Evolutionary conservation across 352 stramenopile species (phyloP).

Genomic region (Globisporangium spiculum): DNA sequence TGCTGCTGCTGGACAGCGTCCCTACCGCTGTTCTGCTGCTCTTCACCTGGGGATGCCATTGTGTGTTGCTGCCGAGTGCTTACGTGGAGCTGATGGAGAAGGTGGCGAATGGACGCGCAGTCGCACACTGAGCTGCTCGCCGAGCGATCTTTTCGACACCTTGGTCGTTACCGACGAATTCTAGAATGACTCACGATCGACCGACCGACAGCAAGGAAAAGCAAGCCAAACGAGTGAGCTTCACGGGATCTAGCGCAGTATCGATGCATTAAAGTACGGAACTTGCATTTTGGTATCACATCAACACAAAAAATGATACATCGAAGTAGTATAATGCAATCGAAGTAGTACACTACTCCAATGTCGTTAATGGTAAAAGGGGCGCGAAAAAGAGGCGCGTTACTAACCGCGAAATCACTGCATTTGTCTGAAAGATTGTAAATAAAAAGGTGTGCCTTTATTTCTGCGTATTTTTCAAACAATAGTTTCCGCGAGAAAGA

Average conservation of each 20-base stretch:
- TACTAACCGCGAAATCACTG: too few species aligned
- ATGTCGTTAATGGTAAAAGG: too few species aligned
- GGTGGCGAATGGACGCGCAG: background rate
- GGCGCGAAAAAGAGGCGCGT: too few species aligned
- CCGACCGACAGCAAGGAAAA: background rate
- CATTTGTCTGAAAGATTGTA: too few species aligned
- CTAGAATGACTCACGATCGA: background rate
- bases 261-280: background rate
- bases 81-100: background rate
- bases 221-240: background rate
- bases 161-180: background rate
- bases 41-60: conserved; percentile 12
- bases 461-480: too few species aligned
- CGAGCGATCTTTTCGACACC: background rate
- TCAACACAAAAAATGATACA: too few species aligned
- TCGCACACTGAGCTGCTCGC: background rate
- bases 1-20: background rate
- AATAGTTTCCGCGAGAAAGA: too few species aligned
- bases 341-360: too few species aligned
- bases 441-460: too few species aligned
- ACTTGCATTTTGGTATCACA: background rate
- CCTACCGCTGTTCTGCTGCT: background rate
- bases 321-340: too few species aligned
- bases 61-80: background rate
- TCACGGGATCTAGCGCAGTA: background rate